These are phyloP conservation scores for Zygoascus ofunaensis DNA, from an alignment of 805 yeast genomes.

Conservation along the genomic window DNA sequence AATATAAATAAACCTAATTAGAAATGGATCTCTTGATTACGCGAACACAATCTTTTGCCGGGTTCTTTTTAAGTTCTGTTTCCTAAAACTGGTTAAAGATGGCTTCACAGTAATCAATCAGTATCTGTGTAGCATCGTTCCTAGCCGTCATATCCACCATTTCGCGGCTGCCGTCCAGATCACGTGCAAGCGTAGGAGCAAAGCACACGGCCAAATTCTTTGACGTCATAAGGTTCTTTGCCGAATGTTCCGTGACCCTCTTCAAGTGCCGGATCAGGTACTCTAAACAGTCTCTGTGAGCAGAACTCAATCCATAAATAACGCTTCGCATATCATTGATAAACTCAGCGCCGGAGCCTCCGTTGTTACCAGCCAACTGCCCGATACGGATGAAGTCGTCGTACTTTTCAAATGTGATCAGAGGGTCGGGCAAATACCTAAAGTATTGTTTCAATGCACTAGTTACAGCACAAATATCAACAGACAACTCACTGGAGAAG, in stretches of 20 bases:
- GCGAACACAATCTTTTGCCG: no score
- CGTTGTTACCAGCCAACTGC: constrained; percentile 14
- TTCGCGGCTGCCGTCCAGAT: constrained; percentile 69
- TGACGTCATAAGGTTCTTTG: constrained; percentile 67
- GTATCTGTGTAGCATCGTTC: constrained; percentile 67
- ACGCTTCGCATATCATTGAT: constrained; percentile 39
- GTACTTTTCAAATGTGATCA: constrained; percentile 63
- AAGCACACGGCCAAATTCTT: constrained; percentile 84
- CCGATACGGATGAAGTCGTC: constrained; percentile 45
- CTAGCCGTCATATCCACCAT: constrained; percentile 74
- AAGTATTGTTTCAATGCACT: constrained; percentile 81
- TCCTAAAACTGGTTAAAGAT: constrained; percentile 12
- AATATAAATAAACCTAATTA: no score
- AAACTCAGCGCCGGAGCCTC: background rate
- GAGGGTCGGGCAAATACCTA: constrained; percentile 75
- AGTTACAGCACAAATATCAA: constrained; percentile 81
- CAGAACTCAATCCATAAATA: constrained; percentile 48
- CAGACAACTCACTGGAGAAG: constrained; percentile 32
- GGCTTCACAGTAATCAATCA: constrained; percentile 31
- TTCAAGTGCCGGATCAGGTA: constrained; percentile 56
- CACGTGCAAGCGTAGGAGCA: constrained; percentile 86
- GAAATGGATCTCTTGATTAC: no score
- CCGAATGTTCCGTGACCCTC: constrained; percentile 44
- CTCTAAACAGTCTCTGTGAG: constrained; percentile 53
- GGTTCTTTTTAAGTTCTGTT: no score